phyloP scores from a whole-genome alignment of 75 land plant species.

The Chamaecyparis obtusa region DNA sequence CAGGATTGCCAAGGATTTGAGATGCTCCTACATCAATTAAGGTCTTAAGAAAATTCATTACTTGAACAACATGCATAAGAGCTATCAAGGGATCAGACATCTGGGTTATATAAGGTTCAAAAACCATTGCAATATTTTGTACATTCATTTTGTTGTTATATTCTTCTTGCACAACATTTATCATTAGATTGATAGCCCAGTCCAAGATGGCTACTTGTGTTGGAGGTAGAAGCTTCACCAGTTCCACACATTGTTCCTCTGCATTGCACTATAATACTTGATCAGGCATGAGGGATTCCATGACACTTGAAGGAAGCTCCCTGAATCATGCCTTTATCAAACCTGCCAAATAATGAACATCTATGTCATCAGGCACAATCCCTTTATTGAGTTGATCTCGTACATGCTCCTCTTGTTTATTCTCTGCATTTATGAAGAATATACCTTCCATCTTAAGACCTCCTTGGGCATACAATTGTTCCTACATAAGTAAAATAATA shows the following conservation, averaged over 20 bases:
- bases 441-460: slow-evolving; percentile 99
- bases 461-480: slow-evolving; percentile 76
- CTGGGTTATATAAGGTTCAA: slow-evolving; percentile 99
- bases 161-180: slow-evolving; percentile 93
- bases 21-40: too few relatives aligned
- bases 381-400: too few relatives aligned
- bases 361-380: too few relatives aligned
- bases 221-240: slow-evolving; percentile 71
- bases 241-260: slow-evolving; percentile 75
- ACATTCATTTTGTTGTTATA: slow-evolving; percentile 97
- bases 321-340: slow-evolving; percentile 93
- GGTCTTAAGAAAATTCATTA: too few relatives aligned
- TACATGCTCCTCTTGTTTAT: too few relatives aligned
- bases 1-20: too few relatives aligned
- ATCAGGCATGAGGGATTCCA: slow-evolving; percentile 88
- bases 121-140: slow-evolving; percentile 96
- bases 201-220: slow-evolving; percentile 81
- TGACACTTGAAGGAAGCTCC: slow-evolving; percentile 83
- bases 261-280: slow-evolving; percentile 83
- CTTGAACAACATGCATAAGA: slow-evolving; percentile 99
- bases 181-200: slow-evolving; percentile 95
- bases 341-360: too few relatives aligned
- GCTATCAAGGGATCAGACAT: slow-evolving; percentile 99
- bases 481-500: slow-evolving; percentile 90
- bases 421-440: too few relatives aligned